phyloP scores from a whole-genome alignment of 257 asterid species.

The Fraxinus pennsylvanica region DNA sequence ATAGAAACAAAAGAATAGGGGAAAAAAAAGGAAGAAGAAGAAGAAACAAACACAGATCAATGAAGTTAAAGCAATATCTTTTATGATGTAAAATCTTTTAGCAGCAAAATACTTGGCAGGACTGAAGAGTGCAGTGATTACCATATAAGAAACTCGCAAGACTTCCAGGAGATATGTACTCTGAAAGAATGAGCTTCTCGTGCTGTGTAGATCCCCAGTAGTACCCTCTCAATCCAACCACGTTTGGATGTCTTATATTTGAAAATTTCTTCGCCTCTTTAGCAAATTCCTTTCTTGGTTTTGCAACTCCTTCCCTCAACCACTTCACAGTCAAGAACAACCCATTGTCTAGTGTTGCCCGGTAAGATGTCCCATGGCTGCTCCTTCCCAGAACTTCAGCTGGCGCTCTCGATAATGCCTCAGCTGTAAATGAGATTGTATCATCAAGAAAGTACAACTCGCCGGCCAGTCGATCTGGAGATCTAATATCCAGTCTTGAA shows the following conservation, averaged over 20 bases:
- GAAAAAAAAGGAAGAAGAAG: background rate
- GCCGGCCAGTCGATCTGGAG: constrained; percentile 86
- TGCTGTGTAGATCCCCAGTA: constrained; percentile 99
- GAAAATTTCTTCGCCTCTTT: constrained; percentile 97
- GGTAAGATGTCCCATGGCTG: constrained; percentile 93
- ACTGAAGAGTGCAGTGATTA: constrained; percentile 31
- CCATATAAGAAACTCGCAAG: constrained; percentile 89
- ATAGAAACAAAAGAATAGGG: background rate
- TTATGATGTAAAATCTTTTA: background rate
- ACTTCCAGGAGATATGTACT: constrained; percentile 91
- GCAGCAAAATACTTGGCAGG: background rate
- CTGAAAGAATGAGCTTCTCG: constrained; percentile 94
- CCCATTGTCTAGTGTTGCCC: constrained; percentile 82
- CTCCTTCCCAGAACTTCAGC: constrained; percentile 98
- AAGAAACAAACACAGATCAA: background rate
- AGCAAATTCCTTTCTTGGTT: constrained; percentile 92
- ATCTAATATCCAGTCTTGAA: constrained; percentile 72
- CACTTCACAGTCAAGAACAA: constrained; percentile 89
- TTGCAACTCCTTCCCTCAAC: constrained; percentile 98
- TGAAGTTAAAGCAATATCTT: background rate
- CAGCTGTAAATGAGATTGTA: constrained; percentile 78
- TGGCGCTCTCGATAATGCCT: constrained; percentile 90
- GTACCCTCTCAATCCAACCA: constrained; percentile 94
- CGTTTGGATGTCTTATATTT: constrained; percentile 89
- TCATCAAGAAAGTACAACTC: constrained; percentile 94